Evolutionary conservation across 352 stramenopile species (phyloP).

Genomic region (Phytophthora fragariaefolia): DNA sequence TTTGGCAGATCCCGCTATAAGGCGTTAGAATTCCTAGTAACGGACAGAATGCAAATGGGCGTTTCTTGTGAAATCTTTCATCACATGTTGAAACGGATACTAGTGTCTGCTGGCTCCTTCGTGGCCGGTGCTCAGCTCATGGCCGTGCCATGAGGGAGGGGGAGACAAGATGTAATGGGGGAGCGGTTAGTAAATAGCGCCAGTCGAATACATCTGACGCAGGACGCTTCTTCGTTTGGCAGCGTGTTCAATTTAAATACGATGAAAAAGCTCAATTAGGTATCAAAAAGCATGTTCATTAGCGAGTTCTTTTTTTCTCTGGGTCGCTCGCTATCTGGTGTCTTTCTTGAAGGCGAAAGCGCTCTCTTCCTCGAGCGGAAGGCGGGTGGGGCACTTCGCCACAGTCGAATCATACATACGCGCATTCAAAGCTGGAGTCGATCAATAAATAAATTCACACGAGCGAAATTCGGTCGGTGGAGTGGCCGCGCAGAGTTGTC

Average conservation of each 20-base stretch:
- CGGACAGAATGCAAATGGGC: slow-evolving; percentile 21
- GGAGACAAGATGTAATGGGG: slow-evolving; percentile 16
- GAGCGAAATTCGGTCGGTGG: slow-evolving; percentile 22
- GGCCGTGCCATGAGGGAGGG: not conserved
- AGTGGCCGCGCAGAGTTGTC: slow-evolving; percentile 17
- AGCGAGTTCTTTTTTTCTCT: slow-evolving; percentile 31
- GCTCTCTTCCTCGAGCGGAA: slow-evolving; percentile 19
- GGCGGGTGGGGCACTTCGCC: slow-evolving; percentile 15
- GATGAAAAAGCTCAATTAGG: not conserved
- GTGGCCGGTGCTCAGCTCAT: slow-evolving; percentile 1
- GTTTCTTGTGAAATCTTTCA: slow-evolving; percentile 38
- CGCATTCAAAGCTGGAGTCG: slow-evolving; percentile 43
- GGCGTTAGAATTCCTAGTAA: slow-evolving; percentile 22
- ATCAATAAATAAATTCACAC: slow-evolving; percentile 60
- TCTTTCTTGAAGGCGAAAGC: slow-evolving; percentile 21
- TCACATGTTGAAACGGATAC: slow-evolving; percentile 21
- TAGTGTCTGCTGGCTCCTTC: slow-evolving; percentile 9
- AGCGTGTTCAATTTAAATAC: not conserved
- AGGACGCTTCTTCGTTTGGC: not conserved
- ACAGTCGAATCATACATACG: slow-evolving; percentile 47
- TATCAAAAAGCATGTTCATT: slow-evolving; percentile 45
- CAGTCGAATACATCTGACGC: not conserved
- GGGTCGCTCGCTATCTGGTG: slow-evolving; percentile 23
- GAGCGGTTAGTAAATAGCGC: slow-evolving; percentile 15
- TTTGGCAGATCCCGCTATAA: slow-evolving; percentile 67